Evolutionary conservation across 2,329 filamentous ascomycete genomes (phyloP).

Genomic region (Zalaria sp.): DNA sequence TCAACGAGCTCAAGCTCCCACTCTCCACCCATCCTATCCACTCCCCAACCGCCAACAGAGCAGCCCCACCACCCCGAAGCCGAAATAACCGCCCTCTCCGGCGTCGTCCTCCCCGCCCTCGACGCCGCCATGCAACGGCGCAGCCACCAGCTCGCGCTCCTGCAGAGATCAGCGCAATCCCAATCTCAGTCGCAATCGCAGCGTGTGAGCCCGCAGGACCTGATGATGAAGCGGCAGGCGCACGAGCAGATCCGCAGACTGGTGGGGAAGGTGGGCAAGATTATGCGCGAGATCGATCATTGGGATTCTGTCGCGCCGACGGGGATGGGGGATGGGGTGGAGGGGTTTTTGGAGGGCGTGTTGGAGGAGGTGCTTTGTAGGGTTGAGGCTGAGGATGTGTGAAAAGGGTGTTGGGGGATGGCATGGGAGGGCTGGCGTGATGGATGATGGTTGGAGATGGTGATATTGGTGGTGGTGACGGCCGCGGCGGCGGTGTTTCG

Average conservation of each 20-base stretch:
- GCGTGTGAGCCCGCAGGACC: constrained; percentile 14
- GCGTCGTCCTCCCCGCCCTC: constrained; percentile 84
- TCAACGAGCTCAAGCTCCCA: constrained; percentile 3
- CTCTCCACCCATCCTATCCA: constrained; percentile 30
- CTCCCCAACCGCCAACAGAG: constrained; percentile 42
- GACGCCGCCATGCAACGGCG: constrained; percentile 82
- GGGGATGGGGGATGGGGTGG: constrained; percentile 84
- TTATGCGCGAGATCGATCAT: constrained; percentile 82
- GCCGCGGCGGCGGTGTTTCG: too few species aligned
- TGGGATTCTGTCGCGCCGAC: constrained; percentile 78
- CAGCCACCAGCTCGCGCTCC: constrained; percentile 41
- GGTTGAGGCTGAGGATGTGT: constrained; percentile 73
- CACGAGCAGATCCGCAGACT: constrained; percentile 74
- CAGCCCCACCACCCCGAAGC: constrained; percentile 31
- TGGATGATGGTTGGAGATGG: too few species aligned
- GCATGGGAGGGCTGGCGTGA: too few species aligned
- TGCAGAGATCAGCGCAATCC: constrained; percentile 27
- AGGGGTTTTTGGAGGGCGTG: constrained; percentile 78
- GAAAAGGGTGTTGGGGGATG: not conserved
- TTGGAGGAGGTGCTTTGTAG: constrained; percentile 87
- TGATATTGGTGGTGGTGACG: too few species aligned
- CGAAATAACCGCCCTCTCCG: constrained; percentile 73
- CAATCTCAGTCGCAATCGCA: constrained; percentile 14
- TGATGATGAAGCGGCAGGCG: constrained; percentile 39
- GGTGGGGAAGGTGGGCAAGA: constrained; percentile 66